Percentiles rank a stretch among this genome's conserved stretches.
Evolutionary conservation across 176 grass and related monocot species (phyloP).

Genomic region (Rhipidocladum racemiflorum): DNA sequence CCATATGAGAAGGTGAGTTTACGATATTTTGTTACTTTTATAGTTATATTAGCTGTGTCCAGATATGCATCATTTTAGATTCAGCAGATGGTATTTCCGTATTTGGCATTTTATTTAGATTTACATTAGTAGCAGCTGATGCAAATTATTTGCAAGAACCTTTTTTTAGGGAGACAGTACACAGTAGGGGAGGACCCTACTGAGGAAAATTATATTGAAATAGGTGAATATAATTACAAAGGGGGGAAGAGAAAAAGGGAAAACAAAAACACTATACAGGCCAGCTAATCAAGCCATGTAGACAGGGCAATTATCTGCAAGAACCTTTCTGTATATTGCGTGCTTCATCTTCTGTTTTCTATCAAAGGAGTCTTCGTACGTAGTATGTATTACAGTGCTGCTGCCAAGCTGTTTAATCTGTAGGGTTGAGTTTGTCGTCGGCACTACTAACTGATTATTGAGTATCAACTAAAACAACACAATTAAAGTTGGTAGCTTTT

Average conservation of each 20-base stretch:
- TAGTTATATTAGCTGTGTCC: not conserved
- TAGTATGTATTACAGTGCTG: not conserved
- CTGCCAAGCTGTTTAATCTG: not conserved
- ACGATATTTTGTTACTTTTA: not conserved
- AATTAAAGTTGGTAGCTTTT: not conserved
- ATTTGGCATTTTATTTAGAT: not conserved
- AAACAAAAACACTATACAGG: too few relatives aligned
- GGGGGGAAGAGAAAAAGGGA: too few relatives aligned
- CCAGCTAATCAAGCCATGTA: too few relatives aligned
- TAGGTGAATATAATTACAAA: too few relatives aligned
- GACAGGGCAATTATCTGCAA: not conserved
- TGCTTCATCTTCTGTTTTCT: not conserved
- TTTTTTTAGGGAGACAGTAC: too few relatives aligned
- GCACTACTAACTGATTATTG: not conserved
- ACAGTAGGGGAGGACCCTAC: too few relatives aligned
- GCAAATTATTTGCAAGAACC: not conserved
- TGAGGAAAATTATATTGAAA: too few relatives aligned
- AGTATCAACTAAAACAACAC: not conserved
- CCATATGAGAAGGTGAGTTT: conserved; percentile 85
- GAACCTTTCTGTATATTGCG: conserved; percentile 3
- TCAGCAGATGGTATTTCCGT: not conserved
- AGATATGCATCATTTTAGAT: not conserved
- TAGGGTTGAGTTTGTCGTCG: not conserved
- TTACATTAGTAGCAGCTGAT: not conserved
- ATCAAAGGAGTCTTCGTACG: not conserved